Base-by-base conservation (phyloP, 169 alveolate genomes). In the Plasmodium coatneyi region DNA sequence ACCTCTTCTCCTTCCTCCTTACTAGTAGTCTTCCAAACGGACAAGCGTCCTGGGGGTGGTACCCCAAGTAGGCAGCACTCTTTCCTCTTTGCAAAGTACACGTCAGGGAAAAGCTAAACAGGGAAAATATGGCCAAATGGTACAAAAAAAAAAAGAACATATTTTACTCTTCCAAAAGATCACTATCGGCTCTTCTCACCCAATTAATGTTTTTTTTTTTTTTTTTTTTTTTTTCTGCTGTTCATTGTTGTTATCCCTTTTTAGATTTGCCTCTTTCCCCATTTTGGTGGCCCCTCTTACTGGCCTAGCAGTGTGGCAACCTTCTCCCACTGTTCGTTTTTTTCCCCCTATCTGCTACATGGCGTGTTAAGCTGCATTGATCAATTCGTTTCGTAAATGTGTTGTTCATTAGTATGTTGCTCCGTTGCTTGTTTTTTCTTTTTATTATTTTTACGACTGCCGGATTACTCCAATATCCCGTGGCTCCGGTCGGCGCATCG, bases 121-220 rank as follows among this genome's bases (percentile, higher is more conserved):
- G 54, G n/a, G 32, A 32, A 7, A 30, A 81, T 41, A 80, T 43
- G 10, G 25, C 80, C 36, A 81, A 43, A 14, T 79, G n/a, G 70
- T 79, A 79, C 25, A 43, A 16, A 52, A 52, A 81, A 6, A 41
- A 54, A 81, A 52, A 81, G 25, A n/a, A 54, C 89, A 81, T 81
- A 52, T 81, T 56, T 49, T 49, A 14, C 60, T 32, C 1, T 49
- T 49, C 14, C 22, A 3, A 16, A 49, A 49, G 22, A 14, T 49
- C 22, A 49, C 7, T 3, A 3, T 14, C 1, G 60, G 19, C 12
- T 3, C 22, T 9, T 49, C 60, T 49, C 22, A 49, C 22, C 60
- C 60, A 49, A 14, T 0, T 12, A 3, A 2, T 80, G 9, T 39
- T n/a, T 79, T 39, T 52, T 43, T 39, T 54, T 52, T 30, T 41